Evolutionary conservation across 1,284 basidiomycete species (phyloP).

Genomic region (Amylostereum areolatum): DNA sequence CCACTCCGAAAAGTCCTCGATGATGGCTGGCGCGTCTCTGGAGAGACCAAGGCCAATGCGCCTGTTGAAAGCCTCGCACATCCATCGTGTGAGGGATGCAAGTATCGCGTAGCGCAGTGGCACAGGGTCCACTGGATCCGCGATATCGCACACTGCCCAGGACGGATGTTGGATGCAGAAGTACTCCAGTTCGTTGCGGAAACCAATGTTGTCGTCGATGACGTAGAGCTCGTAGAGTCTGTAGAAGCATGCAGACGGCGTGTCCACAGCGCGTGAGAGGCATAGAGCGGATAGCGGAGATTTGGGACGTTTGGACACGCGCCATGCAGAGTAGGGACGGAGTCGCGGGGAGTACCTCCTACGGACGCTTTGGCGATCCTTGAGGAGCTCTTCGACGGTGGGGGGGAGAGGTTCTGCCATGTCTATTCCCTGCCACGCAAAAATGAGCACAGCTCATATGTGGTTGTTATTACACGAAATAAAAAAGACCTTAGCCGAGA

Average conservation of each 20-base stretch:
- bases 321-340: too few relatives aligned
- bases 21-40: background rate
- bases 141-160: conserved; percentile 21
- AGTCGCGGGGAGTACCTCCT: too few relatives aligned
- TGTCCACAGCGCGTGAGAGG: conserved; percentile 3
- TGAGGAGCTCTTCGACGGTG: too few relatives aligned
- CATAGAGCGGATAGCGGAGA: too few relatives aligned
- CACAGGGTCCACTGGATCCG: conserved; percentile 21
- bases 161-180: conserved; percentile 18
- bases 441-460: too few relatives aligned
- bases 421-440: too few relatives aligned
- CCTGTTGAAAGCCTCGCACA: conserved; percentile 26
- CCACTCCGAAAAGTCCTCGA: too few relatives aligned
- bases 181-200: conserved; percentile 24
- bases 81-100: conserved; percentile 22
- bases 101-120: conserved; percentile 22
- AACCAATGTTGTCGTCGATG: conserved; percentile 13
- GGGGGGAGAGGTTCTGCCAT: too few relatives aligned
- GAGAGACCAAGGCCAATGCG: conserved; percentile 25
- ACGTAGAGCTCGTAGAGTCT: conserved; percentile 23
- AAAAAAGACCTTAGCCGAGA: too few relatives aligned
- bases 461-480: too few relatives aligned
- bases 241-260: conserved; percentile 15
- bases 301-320: too few relatives aligned
- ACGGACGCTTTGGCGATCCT: too few relatives aligned